These are phyloP conservation scores for Beauveria sp. DNA, from an alignment of 2,329 filamentous ascomycete genomes.

Conservation along the genomic window DNA sequence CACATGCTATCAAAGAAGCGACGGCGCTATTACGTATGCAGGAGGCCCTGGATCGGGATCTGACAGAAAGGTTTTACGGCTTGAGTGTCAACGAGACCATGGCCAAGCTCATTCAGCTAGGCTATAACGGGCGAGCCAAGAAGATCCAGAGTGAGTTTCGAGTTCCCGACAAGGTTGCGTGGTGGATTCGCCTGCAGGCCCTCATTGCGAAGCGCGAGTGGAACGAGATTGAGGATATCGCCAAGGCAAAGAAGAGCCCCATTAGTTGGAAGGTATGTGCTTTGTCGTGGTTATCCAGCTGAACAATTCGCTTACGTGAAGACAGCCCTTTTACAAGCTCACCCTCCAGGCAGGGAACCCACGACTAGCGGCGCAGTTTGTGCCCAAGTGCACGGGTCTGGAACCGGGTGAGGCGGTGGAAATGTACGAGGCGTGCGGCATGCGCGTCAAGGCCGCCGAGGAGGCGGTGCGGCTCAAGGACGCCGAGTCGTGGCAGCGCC, in stretches of 20 bases:
- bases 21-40: constrained; percentile 75
- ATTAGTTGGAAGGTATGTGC: constrained; percentile 87
- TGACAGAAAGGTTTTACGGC: constrained; percentile 69
- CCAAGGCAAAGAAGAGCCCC: constrained; percentile 71
- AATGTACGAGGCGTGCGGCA: constrained; percentile 96
- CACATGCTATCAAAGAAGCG: constrained; percentile 71
- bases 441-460: constrained; percentile 82
- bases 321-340: constrained; percentile 82
- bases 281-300: not conserved
- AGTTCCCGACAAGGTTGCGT: constrained; percentile 80
- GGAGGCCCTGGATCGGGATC: constrained; percentile 76
- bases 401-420: constrained; percentile 63
- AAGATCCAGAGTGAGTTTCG: constrained; percentile 91
- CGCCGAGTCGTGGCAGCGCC: constrained; percentile 60
- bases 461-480: constrained; percentile 83
- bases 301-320: not conserved
- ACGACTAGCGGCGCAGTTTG: constrained; percentile 72
- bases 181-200: constrained; percentile 80
- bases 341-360: constrained; percentile 83
- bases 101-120: constrained; percentile 75
- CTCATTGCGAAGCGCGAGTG: constrained; percentile 86
- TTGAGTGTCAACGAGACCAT: constrained; percentile 87
- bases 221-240: constrained; percentile 83
- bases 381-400: constrained; percentile 75
- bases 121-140: constrained; percentile 75